Base-by-base conservation (phyloP, 495 filamentous ascomycete species). In the Hamigera avellanea region DNA sequence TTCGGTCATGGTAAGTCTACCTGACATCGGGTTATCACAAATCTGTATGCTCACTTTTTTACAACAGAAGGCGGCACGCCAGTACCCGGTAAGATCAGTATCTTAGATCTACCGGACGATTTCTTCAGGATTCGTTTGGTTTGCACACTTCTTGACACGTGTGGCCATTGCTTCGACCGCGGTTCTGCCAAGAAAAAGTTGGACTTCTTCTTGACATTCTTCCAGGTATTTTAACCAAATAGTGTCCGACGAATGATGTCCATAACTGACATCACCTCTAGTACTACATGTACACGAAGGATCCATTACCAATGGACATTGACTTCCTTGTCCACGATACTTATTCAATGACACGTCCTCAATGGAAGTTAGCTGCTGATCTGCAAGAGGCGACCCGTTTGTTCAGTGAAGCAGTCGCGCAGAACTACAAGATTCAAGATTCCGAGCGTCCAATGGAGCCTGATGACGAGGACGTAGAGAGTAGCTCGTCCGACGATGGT, bases 261-360 rank as follows among this genome's bases (percentile, higher is more conserved):
- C 34, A 19, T 46, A 39, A 48, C 51, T 59, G 36, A 53, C 28
- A 29, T 19, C 8, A n/a, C 21, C n/a, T 13, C 6, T 36, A 88
- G 75, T 95, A 95, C 53, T 99, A 99, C 66, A 81, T 95, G 41
- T 76, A 80, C 48, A 83, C 81, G n/a, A 99, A 99, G 57, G 83
- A 93, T 8, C 70, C 83, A 2, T 54, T 95, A 28, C 93, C 91
- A 2, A 95, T 96, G 86, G 91, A 96, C 49, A 80, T 95, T 35
- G 91, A 99, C 43, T 99, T 96, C 59, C 79, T 95, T 28, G 74
- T 95, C 17, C 91, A 95, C 53, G 91, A 99, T 57, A 89, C 83
- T 1, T 95, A 81, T 56, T 73, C 79, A 14, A 58, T 81, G 32
- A 80, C 82, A 12, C 70, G 91, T 43, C 91, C 93, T 10, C 81